Percentiles rank a stretch among this genome's conserved stretches.
phyloP scores from a whole-genome alignment of 352 stramenopile species.

The Porosira glacialis region DNA sequence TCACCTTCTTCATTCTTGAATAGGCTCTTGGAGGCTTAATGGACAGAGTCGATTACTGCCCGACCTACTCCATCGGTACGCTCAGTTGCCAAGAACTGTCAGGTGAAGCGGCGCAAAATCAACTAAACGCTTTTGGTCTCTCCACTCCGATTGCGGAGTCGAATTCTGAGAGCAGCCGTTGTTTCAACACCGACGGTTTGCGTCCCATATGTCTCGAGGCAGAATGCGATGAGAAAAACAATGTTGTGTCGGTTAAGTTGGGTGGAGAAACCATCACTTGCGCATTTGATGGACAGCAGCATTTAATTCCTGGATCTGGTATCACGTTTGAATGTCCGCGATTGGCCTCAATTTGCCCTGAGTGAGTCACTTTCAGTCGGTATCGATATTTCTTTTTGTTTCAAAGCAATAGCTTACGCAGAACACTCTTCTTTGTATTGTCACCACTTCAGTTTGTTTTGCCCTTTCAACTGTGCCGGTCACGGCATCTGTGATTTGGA shows the following conservation, averaged over 20 bases:
- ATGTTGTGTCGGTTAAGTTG: constrained; percentile 38
- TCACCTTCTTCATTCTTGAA: neutral
- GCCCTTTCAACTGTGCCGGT: constrained; percentile 1
- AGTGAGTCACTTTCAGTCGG: neutral
- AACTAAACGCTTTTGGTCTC: constrained; percentile 23
- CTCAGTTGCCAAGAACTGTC: constrained; percentile 32
- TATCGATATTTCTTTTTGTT: neutral
- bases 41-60: constrained; percentile 37
- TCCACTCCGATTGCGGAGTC: constrained; percentile 31
- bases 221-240: constrained; percentile 42
- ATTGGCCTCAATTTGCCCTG: constrained; percentile 11
- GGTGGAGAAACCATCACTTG: constrained; percentile 26
- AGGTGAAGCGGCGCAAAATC: constrained; percentile 39
- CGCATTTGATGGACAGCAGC: constrained; percentile 22
- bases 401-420: neutral
- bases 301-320: constrained; percentile 20
- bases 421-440: neutral
- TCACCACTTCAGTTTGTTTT: neutral
- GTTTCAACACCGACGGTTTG: constrained; percentile 37
- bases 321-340: constrained; percentile 22
- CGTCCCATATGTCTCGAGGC: constrained; percentile 43
- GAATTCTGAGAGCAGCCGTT: constrained; percentile 40
- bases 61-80: constrained; percentile 1
- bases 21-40: constrained; percentile 17
- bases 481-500: neutral